These are phyloP conservation scores for Blastobotrys ciferrii DNA, from an alignment of 1,139 yeast genomes.

Conservation along the genomic window DNA sequence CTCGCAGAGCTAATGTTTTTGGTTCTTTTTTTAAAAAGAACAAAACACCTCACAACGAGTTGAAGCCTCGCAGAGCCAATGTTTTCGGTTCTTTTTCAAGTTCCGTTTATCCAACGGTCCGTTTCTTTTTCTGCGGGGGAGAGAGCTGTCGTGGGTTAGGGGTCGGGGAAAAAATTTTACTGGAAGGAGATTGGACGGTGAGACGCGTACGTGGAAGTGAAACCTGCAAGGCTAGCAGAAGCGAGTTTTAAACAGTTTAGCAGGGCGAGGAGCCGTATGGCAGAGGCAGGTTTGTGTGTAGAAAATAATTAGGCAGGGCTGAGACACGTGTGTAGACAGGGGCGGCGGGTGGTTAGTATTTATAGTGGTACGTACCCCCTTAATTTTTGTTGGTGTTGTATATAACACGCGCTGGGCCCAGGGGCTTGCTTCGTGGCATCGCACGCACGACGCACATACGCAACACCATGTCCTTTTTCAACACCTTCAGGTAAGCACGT, in stretches of 20 bases:
- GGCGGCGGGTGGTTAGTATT: not conserved
- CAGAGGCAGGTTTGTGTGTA: no score
- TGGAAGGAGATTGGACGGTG: no score
- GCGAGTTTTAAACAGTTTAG: not conserved
- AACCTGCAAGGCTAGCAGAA: not conserved
- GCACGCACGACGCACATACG: slow-evolving; percentile 2
- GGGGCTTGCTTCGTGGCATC: not conserved
- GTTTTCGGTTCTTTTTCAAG: no score
- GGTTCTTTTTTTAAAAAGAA: no score
- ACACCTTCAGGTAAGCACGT: slow-evolving; percentile 42
- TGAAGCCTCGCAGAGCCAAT: no score
- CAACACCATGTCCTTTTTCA: slow-evolving; percentile 44
- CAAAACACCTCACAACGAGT: no score
- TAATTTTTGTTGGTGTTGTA: not conserved
- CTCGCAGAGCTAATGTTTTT: no score
- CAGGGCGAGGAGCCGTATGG: no score
- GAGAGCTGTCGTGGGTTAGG: no score
- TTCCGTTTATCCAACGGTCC: no score
- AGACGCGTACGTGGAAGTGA: not conserved
- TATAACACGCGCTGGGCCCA: not conserved
- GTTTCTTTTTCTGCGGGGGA: no score
- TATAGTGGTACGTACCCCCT: not conserved
- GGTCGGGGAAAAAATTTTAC: no score
- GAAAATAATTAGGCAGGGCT: not conserved
- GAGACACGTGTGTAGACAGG: not conserved